phyloP scores from a whole-genome alignment of 768 basidiomycete genomes.

The Mycena amicta region DNA sequence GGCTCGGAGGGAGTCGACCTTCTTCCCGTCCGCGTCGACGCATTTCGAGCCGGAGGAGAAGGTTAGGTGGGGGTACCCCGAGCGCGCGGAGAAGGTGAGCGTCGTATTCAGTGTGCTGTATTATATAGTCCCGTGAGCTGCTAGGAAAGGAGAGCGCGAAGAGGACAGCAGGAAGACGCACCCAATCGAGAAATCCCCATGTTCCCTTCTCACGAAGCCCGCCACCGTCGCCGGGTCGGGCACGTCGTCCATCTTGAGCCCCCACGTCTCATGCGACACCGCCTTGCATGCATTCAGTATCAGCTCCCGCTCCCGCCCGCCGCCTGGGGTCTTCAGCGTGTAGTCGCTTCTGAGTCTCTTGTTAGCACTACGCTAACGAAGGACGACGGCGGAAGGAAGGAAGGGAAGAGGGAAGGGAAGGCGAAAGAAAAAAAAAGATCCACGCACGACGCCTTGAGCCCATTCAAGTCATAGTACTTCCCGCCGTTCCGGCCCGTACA shows the following conservation, averaged over 20 bases:
- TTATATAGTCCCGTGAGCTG: no score
- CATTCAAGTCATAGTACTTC: constrained; percentile 68
- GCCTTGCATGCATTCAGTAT: constrained; percentile 67
- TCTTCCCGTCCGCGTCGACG: constrained; percentile 41
- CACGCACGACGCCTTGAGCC: constrained; percentile 58
- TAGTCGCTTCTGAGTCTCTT: constrained; percentile 60
- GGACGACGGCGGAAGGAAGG: constrained; percentile 1
- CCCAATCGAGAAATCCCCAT: constrained; percentile 77
- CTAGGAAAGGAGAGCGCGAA: background rate
- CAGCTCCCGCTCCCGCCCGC: constrained; percentile 47
- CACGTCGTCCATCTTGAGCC: constrained; percentile 51
- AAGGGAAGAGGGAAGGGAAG: no score
- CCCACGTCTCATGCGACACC: constrained; percentile 60
- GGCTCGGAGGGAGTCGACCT: constrained; percentile 42
- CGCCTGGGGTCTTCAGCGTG: constrained; percentile 49
- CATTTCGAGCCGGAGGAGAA: constrained; percentile 64
- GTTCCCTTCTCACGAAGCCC: constrained; percentile 61
- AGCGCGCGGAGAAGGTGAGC: constrained; percentile 53
- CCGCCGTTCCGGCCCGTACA: constrained; percentile 61
- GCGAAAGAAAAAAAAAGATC: no score
- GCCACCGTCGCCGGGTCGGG: constrained; percentile 48
- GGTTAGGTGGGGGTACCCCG: constrained; percentile 54
- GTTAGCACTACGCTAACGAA: background rate
- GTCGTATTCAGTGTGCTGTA: constrained; percentile 69
- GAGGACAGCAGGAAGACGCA: constrained; percentile 33